Percentiles rank a stretch among this genome's conserved stretches.
phyloP scores from a whole-genome alignment of 805 yeast genomes.

The Saturnispora dispora region DNA sequence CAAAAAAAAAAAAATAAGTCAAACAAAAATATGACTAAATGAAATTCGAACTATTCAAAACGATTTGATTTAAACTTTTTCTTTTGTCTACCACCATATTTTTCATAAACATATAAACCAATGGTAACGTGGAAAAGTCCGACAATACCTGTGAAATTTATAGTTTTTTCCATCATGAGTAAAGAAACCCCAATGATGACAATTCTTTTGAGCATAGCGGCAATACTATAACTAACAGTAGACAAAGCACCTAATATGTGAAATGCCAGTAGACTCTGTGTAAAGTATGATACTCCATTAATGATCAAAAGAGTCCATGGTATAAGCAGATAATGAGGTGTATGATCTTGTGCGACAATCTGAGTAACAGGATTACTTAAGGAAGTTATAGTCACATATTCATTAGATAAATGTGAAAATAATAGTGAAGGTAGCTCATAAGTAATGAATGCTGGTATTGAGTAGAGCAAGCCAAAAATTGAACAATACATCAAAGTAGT shows the following conservation, averaged over 20 bases:
- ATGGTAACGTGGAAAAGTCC: slow-evolving; percentile 44
- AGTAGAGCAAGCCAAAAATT: slow-evolving; percentile 55
- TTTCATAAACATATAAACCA: slow-evolving; percentile 57
- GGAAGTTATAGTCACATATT: slow-evolving; percentile 6
- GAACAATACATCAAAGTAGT: slow-evolving; percentile 78
- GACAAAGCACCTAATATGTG: slow-evolving; percentile 74
- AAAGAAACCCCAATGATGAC: slow-evolving; percentile 75
- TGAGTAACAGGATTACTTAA: not conserved
- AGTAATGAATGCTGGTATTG: slow-evolving; percentile 64
- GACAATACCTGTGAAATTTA: slow-evolving; percentile 37
- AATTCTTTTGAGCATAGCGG: slow-evolving; percentile 82
- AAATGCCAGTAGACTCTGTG: slow-evolving; percentile 74
- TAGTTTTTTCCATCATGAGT: slow-evolving; percentile 43
- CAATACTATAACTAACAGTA: slow-evolving; percentile 79
- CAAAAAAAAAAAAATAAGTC: not conserved
- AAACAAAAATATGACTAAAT: not conserved
- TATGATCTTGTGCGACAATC: slow-evolving; percentile 13
- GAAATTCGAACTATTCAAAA: not conserved
- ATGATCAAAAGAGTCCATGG: slow-evolving; percentile 41
- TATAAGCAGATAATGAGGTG: slow-evolving; percentile 24
- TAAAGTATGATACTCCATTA: slow-evolving; percentile 70
- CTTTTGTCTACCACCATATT: slow-evolving; percentile 36
- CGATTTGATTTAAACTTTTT: slow-evolving; percentile 13
- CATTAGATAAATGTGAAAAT: slow-evolving; percentile 8
- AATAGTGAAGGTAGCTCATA: slow-evolving; percentile 42